phyloP scores from a whole-genome alignment of 139 green algal genomes.

The Volvox africanus region DNA sequence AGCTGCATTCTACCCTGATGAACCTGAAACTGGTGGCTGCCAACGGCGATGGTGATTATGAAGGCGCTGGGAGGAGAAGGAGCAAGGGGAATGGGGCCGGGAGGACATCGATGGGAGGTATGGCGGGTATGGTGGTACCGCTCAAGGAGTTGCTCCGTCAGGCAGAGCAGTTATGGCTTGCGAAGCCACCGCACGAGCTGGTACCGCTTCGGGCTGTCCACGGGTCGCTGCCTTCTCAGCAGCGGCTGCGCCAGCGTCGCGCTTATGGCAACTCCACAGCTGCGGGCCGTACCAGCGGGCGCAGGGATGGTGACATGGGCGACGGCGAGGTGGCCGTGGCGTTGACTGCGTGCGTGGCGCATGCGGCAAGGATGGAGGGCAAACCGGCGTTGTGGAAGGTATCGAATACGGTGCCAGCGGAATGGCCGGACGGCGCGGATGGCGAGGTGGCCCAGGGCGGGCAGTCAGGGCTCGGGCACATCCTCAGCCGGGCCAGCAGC shows the following conservation, averaged over 20 bases:
- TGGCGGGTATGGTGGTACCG: background rate
- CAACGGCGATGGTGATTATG: background rate
- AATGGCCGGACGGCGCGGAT: conserved; percentile 33
- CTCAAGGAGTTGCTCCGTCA: conserved; percentile 24
- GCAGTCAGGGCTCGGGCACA: background rate
- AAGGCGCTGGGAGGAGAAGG: background rate
- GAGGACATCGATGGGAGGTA: background rate
- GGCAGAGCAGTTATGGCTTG: conserved; percentile 33
- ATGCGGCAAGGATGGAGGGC: conserved; percentile 25
- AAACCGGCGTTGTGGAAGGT: background rate
- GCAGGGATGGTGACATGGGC: background rate
- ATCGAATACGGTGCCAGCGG: background rate
- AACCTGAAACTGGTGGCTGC: conserved; percentile 58
- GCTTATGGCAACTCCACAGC: no score
- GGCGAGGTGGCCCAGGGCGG: background rate
- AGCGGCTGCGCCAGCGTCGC: background rate
- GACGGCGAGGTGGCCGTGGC: background rate
- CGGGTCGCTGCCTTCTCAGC: background rate
- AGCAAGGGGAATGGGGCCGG: background rate
- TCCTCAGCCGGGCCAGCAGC: background rate
- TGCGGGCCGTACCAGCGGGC: background rate
- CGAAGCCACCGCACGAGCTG: conserved; percentile 16
- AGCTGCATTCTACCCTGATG: conserved; percentile 74
- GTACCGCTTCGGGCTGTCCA: background rate
- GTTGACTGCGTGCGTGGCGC: conserved; percentile 26